Evolutionary conservation across 495 filamentous ascomycete genomes (phyloP).

Genomic region (Acidiella bohemica): DNA sequence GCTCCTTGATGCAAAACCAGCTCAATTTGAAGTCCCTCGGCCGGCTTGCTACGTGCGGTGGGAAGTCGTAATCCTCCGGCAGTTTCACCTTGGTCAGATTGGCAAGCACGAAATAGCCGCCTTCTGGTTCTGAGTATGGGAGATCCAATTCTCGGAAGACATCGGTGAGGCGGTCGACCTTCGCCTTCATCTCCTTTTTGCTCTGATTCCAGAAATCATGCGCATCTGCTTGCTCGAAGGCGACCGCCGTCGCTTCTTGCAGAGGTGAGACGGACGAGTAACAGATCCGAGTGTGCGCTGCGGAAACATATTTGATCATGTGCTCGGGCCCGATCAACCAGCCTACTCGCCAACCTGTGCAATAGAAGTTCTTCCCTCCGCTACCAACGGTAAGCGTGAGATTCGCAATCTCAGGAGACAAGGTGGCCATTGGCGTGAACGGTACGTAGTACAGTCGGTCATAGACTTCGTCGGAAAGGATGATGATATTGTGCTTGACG

Average conservation of each 20-base stretch:
- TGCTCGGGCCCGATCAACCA: constrained; percentile 84
- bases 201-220: constrained; percentile 81
- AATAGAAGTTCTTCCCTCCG: constrained; percentile 95
- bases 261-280: constrained; percentile 86
- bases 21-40: constrained; percentile 85
- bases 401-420: constrained; percentile 73
- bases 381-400: constrained; percentile 88
- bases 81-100: constrained; percentile 78
- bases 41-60: constrained; percentile 67
- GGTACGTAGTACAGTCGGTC: constrained; percentile 90
- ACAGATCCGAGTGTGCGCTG: constrained; percentile 91
- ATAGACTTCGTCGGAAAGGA: constrained; percentile 92
- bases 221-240: constrained; percentile 78
- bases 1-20: constrained; percentile 93
- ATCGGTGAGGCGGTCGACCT: constrained; percentile 74
- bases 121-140: constrained; percentile 86
- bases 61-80: constrained; percentile 72
- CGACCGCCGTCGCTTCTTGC: constrained; percentile 92
- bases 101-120: constrained; percentile 90
- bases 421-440: constrained; percentile 79
- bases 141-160: constrained; percentile 81
- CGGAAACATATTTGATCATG: constrained; percentile 81
- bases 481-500: constrained; percentile 86
- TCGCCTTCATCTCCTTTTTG: constrained; percentile 73
- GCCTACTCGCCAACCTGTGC: constrained; percentile 91